Percentiles rank a stretch among this genome's conserved stretches.
phyloP scores from a whole-genome alignment of 1,284 basidiomycete species.

The Trametes sp. region DNA sequence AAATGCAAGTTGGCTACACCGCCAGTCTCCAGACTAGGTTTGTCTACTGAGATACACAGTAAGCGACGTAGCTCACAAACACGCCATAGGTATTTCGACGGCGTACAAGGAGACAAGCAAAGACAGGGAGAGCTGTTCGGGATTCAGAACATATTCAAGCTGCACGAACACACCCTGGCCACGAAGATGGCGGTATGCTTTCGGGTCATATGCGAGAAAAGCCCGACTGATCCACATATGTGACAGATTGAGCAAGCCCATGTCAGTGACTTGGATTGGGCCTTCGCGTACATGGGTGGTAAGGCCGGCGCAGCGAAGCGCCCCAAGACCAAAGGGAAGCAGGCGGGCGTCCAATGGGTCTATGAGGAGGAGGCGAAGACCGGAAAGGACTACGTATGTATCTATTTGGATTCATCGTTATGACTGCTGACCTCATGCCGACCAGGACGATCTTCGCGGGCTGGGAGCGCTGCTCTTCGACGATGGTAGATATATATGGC shows the following conservation, averaged over 20 bases:
- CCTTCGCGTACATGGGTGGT: constrained; percentile 67
- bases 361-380: constrained; percentile 61
- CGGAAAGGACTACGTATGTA: constrained; percentile 61
- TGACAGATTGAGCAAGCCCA: constrained; percentile 78
- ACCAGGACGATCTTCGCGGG: constrained; percentile 64
- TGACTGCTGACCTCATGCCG: neutral
- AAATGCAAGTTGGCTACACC: constrained; percentile 87
- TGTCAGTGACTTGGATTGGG: constrained; percentile 79
- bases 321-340: constrained; percentile 42
- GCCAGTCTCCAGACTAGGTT: constrained; percentile 82
- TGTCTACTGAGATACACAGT: neutral
- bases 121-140: constrained; percentile 86
- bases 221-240: neutral
- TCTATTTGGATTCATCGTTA: neutral
- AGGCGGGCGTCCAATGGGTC: constrained; percentile 46
- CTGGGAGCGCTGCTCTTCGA: constrained; percentile 73
- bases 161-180: constrained; percentile 76
- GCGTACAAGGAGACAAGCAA: constrained; percentile 77
- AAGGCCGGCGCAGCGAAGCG: constrained; percentile 43
- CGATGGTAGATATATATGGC: constrained; percentile 57
- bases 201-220: neutral
- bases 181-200: constrained; percentile 73
- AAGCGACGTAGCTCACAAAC: neutral
- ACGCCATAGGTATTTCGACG: constrained; percentile 74
- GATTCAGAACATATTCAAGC: constrained; percentile 80